A percentile compares a stretch with the other conserved stretches of the same genome.
phyloP scores from a whole-genome alignment of 2,329 filamentous ascomycete species.

The Sodiomyces alkalinus region DNA sequence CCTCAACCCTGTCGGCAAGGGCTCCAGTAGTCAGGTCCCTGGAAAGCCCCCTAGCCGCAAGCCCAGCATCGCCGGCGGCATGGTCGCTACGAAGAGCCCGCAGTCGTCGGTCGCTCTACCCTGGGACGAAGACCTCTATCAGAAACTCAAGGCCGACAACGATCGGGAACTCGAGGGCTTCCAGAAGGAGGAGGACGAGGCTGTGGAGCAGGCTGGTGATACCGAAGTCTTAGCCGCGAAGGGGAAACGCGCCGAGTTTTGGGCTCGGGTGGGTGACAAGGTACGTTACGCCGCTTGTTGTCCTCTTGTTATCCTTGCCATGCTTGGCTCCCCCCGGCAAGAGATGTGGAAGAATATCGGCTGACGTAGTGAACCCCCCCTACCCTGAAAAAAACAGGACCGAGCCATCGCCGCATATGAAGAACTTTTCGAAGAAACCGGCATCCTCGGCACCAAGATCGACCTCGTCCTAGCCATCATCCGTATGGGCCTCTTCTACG shows the following conservation, averaged over 20 bases:
- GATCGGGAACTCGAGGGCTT: constrained; percentile 61
- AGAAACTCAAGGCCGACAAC: constrained; percentile 61
- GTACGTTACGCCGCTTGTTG: constrained; percentile 33
- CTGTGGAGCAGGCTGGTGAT: constrained; percentile 88
- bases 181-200: constrained; percentile 84
- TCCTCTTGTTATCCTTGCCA: neutral
- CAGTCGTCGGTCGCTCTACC: constrained; percentile 53
- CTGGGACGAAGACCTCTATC: constrained; percentile 86
- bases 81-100: constrained; percentile 61
- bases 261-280: constrained; percentile 92
- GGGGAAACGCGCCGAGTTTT: constrained; percentile 93
- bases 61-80: constrained; percentile 55
- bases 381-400: constrained; percentile 43
- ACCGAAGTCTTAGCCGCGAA: constrained; percentile 86
- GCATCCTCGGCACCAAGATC: constrained; percentile 91
- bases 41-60: constrained; percentile 50
- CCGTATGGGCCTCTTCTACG: constrained; percentile 89
- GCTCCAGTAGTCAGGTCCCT: constrained; percentile 25
- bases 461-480: constrained; percentile 94
- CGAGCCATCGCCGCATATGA: constrained; percentile 89
- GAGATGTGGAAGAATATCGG: neutral
- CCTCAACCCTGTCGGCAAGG: constrained; percentile 61
- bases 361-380: too few relatives aligned
- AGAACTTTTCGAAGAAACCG: constrained; percentile 90
- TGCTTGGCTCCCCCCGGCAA: neutral